Conservation (phyloP, 2,329 filamentous ascomycete species). For the Sarocladiaceae sp. region DNA sequence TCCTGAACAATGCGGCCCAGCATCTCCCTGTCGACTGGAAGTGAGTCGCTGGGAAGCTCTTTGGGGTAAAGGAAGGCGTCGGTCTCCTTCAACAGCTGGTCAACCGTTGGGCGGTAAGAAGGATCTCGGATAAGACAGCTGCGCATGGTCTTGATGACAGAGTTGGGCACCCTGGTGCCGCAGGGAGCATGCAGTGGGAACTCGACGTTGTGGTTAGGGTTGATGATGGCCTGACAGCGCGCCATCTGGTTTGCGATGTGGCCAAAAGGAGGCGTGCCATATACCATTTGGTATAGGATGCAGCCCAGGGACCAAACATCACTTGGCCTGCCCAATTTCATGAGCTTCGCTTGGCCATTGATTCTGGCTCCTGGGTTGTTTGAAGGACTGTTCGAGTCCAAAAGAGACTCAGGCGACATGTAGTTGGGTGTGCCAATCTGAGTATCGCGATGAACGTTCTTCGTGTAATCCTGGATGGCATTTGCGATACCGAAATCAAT, state of each 20-base stretch:
- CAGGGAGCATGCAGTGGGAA: conserved; percentile 69
- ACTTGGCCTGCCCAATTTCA: conserved; percentile 93
- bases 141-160: conserved; percentile 57
- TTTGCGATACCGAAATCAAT: conserved; percentile 99
- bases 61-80: conserved; percentile 63
- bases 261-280: conserved; percentile 91
- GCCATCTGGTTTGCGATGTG: conserved; percentile 86
- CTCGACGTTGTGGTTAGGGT: conserved; percentile 69
- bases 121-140: conserved; percentile 60
- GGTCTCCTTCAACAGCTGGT: conserved; percentile 52
- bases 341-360: conserved; percentile 61
- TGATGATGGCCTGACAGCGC: conserved; percentile 81
- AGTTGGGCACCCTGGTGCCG: conserved; percentile 53
- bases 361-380: conserved; percentile 35
- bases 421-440: conserved; percentile 97
- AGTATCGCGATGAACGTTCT: conserved; percentile 94
- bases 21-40: conserved; percentile 60
- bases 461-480: conserved; percentile 93
- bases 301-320: conserved; percentile 97
- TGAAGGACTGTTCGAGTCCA: conserved; percentile 70
- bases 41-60: conserved; percentile 48
- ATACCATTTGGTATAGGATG: conserved; percentile 97
- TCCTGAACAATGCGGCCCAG: conserved; percentile 55
- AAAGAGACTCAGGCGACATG: conserved; percentile 93
- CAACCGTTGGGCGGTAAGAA: conserved; percentile 58